Percentiles rank a stretch among this genome's conserved stretches.
These are phyloP conservation scores for Aspergillus bertholletiae DNA, from an alignment of 495 filamentous ascomycete genomes.

Conservation along the genomic window DNA sequence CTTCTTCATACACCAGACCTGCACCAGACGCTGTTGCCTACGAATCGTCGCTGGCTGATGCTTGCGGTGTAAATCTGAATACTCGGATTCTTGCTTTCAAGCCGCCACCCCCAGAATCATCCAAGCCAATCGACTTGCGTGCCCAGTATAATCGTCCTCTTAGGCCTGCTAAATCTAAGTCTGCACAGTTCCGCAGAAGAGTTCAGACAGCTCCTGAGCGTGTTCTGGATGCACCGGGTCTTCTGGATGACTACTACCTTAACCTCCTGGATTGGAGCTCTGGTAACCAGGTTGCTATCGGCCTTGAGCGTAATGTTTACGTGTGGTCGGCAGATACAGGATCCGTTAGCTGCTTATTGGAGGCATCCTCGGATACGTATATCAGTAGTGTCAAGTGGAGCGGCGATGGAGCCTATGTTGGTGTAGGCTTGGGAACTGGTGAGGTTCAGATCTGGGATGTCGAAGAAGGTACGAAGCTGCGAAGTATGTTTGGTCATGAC, in stretches of 20 bases:
- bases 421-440: slow-evolving; percentile 89
- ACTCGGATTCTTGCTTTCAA: slow-evolving; percentile 98
- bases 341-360: slow-evolving; percentile 78
- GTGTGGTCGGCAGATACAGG: slow-evolving; percentile 98
- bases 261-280: slow-evolving; percentile 98
- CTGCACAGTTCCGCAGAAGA: slow-evolving; percentile 83
- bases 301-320: slow-evolving; percentile 93
- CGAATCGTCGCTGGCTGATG: slow-evolving; percentile 84
- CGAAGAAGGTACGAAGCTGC: slow-evolving; percentile 88
- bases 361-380: slow-evolving; percentile 86
- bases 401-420: slow-evolving; percentile 92
- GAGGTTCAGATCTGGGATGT: slow-evolving; percentile 99
- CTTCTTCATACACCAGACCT: slow-evolving; percentile 61
- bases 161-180: slow-evolving; percentile 65
- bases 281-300: slow-evolving; percentile 96
- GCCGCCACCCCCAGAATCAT: slow-evolving; percentile 92
- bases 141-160: slow-evolving; percentile 97
- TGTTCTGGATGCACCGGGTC: slow-evolving; percentile 92
- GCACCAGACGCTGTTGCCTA: slow-evolving; percentile 87
- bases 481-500: slow-evolving; percentile 97
- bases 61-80: slow-evolving; percentile 89
- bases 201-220: slow-evolving; percentile 93
- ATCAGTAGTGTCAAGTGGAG: slow-evolving; percentile 99
- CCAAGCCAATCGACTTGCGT: slow-evolving; percentile 94
- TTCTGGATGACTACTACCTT: slow-evolving; percentile 98